Evolutionary conservation across 2,329 filamentous ascomycete species (phyloP), one percentile per base, ranked within the genome.

Genomic region (Diaporthe batatas): DNA sequence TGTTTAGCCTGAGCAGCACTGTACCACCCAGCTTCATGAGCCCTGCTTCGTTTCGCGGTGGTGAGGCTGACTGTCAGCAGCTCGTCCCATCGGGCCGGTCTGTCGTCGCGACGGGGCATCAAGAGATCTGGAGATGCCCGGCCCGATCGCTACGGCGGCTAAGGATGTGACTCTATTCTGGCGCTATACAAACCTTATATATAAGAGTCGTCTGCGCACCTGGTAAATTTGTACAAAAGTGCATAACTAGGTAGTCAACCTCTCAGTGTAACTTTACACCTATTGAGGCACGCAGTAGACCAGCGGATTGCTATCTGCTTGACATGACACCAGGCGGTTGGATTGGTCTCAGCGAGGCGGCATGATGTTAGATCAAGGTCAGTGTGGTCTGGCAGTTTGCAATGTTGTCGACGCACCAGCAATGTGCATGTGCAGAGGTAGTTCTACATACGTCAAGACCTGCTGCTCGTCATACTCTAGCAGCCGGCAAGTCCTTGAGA

Each of bases 41-140:
- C 23, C 36, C 62, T 65, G 21, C 32, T 71, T 36, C 55, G 21
- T 65, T 65, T 65, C 49, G 47, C 58, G 44, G 55, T 69, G 62
- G 55, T 44, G 69, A 72, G 64, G 72, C 72, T 74, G 65, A 74
- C 47, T 23, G 44, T 67, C 25, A 44, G 42, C 23, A 68, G 53
- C 39, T 36, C 21, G 21, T 67, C 10, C 44, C 6, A 6, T 18
- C 34, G 39, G 44, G 57, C 59, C 49, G 25, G 25, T n/a, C 4
- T 18, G 47, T 23, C 39, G 39, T 42, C 32, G 58, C 42, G 23
- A 34, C 23, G 25, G 21, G 51, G 62, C 62, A 25, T 29, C 29
- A 14, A 49, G 10, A 34, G 44, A 36, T 51, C 14, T 36, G 62
- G 36, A 23, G 21, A 23, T 8, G 14, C 11, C 16, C 62, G 62